Evolutionary conservation across 805 yeast species (phyloP).

Genomic region (Lipomyces orientalis): DNA sequence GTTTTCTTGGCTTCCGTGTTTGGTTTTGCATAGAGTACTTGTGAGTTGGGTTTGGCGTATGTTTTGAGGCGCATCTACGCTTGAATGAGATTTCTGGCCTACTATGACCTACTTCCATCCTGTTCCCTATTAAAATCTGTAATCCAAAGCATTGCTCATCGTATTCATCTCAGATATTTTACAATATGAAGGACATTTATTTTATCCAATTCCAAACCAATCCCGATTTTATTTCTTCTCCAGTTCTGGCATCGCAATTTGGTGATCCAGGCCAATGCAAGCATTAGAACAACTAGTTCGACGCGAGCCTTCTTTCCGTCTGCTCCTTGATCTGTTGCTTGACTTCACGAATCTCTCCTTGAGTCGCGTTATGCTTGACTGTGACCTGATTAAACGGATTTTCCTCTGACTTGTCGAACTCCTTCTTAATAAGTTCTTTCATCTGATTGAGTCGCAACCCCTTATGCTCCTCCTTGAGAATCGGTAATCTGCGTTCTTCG

Average conservation of each 20-base stretch:
- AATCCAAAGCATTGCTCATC: neutral
- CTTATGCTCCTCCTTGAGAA: conserved; percentile 73
- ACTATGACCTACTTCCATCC: neutral
- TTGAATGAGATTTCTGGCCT: neutral
- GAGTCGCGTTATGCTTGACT: conserved; percentile 64
- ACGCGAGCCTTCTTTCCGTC: conserved; percentile 52
- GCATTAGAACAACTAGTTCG: conserved; percentile 1
- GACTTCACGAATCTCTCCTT: conserved; percentile 55
- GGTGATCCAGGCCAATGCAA: neutral
- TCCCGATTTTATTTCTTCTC: neutral
- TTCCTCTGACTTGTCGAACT: conserved; percentile 78
- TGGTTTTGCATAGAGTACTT: neutral
- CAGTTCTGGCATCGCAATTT: neutral
- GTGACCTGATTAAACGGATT: conserved; percentile 86
- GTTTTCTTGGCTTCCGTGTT: neutral
- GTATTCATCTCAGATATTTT: neutral
- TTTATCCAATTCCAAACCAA: neutral
- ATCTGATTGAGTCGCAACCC: conserved; percentile 81
- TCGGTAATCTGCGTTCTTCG: conserved; percentile 75
- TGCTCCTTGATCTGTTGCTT: conserved; percentile 56
- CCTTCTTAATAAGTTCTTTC: conserved; percentile 75
- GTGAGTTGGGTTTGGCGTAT: neutral
- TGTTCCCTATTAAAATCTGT: neutral
- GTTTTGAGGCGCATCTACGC: neutral
- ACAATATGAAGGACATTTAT: neutral